phyloP scores from a whole-genome alignment of 1,284 basidiomycete genomes.

The Malassezia pachydermatis region DNA sequence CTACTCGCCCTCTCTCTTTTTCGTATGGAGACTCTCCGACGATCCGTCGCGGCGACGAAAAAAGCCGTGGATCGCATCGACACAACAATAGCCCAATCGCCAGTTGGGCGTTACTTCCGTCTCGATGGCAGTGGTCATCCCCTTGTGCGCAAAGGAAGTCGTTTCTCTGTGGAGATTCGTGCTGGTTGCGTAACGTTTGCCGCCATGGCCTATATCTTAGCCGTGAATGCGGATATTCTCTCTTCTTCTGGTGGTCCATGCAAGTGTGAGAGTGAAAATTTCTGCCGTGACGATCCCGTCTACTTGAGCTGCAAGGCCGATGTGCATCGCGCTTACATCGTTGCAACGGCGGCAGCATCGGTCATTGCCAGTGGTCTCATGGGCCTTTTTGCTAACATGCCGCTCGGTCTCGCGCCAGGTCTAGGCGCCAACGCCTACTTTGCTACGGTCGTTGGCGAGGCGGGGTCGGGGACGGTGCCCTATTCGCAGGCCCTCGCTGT shows the following conservation, averaged over 20 bases:
- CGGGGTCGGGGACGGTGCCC: constrained; percentile 63
- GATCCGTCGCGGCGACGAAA: too few relatives aligned
- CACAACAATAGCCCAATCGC: constrained; percentile 57
- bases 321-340: constrained; percentile 46
- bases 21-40: too few relatives aligned
- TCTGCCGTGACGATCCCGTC: constrained; percentile 53
- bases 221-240: constrained; percentile 56
- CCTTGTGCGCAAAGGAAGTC: constrained; percentile 63
- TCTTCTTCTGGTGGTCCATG: constrained; percentile 70
- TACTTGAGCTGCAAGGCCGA: constrained; percentile 52
- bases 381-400: constrained; percentile 73
- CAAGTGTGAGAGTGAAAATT: constrained; percentile 55
- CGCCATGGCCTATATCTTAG: constrained; percentile 55
- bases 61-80: constrained; percentile 32
- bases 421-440: constrained; percentile 71
- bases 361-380: constrained; percentile 68
- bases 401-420: constrained; percentile 58
- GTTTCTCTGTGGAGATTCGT: constrained; percentile 53
- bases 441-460: constrained; percentile 72
- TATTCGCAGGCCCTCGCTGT: constrained; percentile 76
- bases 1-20: too few relatives aligned
- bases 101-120: constrained; percentile 68
- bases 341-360: constrained; percentile 63
- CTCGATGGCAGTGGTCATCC: constrained; percentile 71
- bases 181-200: constrained; percentile 44